Base-by-base conservation (phyloP, 805 yeast species). In the Kluyveromyces siamensis region DNA sequence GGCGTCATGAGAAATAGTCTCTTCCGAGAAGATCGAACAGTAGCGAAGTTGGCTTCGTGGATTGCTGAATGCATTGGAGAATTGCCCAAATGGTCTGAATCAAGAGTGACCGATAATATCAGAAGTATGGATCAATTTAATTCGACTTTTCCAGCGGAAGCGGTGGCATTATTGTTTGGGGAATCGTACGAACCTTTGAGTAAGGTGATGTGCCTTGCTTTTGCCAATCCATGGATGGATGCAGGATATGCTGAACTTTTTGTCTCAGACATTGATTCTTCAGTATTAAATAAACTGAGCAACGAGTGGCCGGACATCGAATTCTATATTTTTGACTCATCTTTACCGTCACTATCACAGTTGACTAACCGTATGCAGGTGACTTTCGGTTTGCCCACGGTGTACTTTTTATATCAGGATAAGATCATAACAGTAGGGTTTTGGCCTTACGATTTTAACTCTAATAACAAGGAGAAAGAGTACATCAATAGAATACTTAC, bases 151-250 rank as follows among this genome's bases (percentile, higher is more conserved):
- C 39, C 38, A 14, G 19, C 21, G 4, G 14, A 21, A 13, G 33
- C 16, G 39, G 17, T 41, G 13, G 44, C 11, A 13, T 13, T 21
- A 8, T 10, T 43, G 8, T 36, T 43, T 16, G 19, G 14, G 9
- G 47, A 48, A 13, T 10, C 52, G 10, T 18, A 47, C 9, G 45
- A 37, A 11, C 25, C 18, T 11, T 27, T 25, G 38, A 50, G 52
- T 1, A 49, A 50, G 16, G 65, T 61, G 18, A 51, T 64, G 0
- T 25, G 72, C 5, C 42, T 69, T 13, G 66, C 62, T 1, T 71
- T 73, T 51, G 57, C 59, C 19, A 64, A 70, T 2, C 71, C 74
- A 2, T 70, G 71, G 70, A 43, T 60, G 37, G 62, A 63, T 5
- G 56, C 52, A 8, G 67, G 46, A n/a, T 41, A 48, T 37, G 35